Conservation (phyloP, 176 grass and related monocot species). For the Triticum monococcum region DNA sequence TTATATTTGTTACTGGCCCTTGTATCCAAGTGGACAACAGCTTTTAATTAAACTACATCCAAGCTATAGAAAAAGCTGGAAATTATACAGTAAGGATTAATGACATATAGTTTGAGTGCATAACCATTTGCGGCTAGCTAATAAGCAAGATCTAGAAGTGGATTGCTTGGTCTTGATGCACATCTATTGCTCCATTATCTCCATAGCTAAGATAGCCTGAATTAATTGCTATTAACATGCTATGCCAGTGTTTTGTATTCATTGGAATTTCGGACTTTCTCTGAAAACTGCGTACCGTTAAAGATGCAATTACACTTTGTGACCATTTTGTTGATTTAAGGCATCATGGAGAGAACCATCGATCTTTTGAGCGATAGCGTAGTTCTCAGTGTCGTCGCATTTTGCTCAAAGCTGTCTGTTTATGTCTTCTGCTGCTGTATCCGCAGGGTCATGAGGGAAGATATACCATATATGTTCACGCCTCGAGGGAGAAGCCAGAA, state of each 20-base stretch:
- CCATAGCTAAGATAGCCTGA: background rate
- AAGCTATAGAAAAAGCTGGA: background rate
- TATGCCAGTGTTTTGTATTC: background rate
- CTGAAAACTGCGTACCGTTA: background rate
- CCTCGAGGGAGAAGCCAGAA: slow-evolving; percentile 77
- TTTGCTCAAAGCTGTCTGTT: background rate
- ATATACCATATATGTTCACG: slow-evolving; percentile 88
- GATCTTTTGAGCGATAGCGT: background rate
- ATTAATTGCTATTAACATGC: background rate
- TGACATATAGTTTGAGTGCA: background rate
- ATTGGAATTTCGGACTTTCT: background rate
- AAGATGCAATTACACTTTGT: background rate
- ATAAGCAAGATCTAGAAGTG: background rate
- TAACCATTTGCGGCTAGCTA: background rate
- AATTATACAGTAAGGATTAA: background rate
- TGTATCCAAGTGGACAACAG: background rate
- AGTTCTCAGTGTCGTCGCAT: background rate
- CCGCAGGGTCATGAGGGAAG: slow-evolving; percentile 77
- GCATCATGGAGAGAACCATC: too few relatives aligned
- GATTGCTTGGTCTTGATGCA: background rate
- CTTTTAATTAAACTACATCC: background rate
- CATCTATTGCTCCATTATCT: background rate
- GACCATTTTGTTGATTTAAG: background rate
- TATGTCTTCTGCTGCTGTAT: slow-evolving; percentile 17
- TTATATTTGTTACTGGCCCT: background rate